Conservation (phyloP, 768 basidiomycete genomes). For the Serendipita sp. region DNA sequence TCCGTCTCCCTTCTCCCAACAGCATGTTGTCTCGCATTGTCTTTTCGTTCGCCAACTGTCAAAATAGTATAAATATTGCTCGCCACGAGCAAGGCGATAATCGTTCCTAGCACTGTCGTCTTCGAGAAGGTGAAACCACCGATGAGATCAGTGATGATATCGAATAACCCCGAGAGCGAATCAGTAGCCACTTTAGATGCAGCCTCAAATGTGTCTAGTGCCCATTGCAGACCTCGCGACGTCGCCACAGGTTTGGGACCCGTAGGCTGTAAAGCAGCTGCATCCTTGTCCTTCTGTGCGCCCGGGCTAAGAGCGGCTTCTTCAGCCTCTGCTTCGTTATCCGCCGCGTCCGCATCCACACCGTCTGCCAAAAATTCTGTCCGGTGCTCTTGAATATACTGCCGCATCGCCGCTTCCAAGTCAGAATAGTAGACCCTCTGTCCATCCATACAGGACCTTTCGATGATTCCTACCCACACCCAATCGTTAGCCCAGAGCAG, state of each 20-base stretch:
- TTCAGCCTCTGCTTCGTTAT: conserved; percentile 25
- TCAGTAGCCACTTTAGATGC: conserved; percentile 53
- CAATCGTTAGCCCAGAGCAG: not conserved
- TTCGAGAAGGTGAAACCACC: conserved; percentile 1
- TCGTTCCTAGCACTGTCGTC: not conserved
- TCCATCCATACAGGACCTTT: conserved; percentile 78
- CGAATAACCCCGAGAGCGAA: conserved; percentile 55
- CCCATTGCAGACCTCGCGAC: conserved; percentile 63
- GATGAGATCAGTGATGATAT: conserved; percentile 45
- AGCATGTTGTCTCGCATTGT: not conserved
- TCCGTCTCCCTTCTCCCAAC: conserved; percentile 3
- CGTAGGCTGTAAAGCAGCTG: conserved; percentile 11
- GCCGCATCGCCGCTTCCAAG: conserved; percentile 68
- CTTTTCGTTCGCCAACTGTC: conserved; percentile 6
- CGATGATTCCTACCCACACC: conserved; percentile 61
- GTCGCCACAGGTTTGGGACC: conserved; percentile 9
- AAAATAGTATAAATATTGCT: conserved; percentile 5
- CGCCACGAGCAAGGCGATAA: not conserved
- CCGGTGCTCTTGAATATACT: conserved; percentile 78
- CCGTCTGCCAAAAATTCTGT: conserved; percentile 82
- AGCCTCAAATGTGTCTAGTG: conserved; percentile 71
- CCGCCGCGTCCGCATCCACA: conserved; percentile 39
- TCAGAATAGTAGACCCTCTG: conserved; percentile 77
- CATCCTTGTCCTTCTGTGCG: conserved; percentile 1
- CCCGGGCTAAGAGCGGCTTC: conserved; percentile 14